Evolutionary conservation across 2,329 filamentous ascomycete species (phyloP).

Genomic region (Xylariaceae sp.): DNA sequence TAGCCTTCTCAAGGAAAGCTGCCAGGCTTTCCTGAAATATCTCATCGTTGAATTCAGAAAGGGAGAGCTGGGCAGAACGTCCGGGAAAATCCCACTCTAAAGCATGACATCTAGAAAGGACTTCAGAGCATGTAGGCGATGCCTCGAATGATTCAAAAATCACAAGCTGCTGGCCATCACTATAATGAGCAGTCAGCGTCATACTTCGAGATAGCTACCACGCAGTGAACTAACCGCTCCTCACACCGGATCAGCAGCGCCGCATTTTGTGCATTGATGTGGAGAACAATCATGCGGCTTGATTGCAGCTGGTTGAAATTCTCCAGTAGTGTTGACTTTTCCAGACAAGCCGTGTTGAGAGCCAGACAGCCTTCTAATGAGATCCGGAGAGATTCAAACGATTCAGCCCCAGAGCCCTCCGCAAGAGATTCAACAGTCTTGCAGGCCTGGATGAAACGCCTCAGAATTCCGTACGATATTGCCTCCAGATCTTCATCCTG

Average conservation of each 20-base stretch:
- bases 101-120: constrained; percentile 53
- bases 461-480: background rate
- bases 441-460: background rate
- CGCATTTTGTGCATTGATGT: constrained; percentile 38
- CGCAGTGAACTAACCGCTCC: constrained; percentile 22
- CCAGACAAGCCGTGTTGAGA: constrained; percentile 32
- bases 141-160: constrained; percentile 65
- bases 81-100: constrained; percentile 64
- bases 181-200: no score
- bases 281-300: constrained; percentile 29
- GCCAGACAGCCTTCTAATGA: no score
- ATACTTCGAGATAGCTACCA: no score
- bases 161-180: constrained; percentile 39
- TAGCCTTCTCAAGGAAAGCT: constrained; percentile 61
- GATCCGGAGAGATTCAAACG: no score
- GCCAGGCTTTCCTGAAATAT: constrained; percentile 56
- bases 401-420: no score
- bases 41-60: constrained; percentile 43
- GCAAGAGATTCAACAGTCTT: no score
- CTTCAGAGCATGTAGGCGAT: constrained; percentile 54
- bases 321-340: constrained; percentile 24
- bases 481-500: background rate
- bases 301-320: constrained; percentile 25
- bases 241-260: constrained; percentile 34
- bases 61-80: constrained; percentile 50